Evolutionary conservation across 352 stramenopile species (phyloP).

Genomic region (Phytophthora cryptogea): DNA sequence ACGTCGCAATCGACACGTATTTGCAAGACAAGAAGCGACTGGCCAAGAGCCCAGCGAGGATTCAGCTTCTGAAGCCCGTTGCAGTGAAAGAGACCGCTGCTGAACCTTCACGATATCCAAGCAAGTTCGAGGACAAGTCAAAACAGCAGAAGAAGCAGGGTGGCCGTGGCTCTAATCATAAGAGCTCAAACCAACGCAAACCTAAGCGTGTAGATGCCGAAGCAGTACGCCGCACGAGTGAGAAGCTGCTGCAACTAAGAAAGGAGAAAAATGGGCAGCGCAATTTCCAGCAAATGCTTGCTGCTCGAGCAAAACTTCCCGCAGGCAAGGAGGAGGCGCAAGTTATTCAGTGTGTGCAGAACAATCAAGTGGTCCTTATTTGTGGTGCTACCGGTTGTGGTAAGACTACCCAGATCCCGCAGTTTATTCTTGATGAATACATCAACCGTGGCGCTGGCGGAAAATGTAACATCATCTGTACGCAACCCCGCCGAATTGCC

Average conservation of each 20-base stretch:
- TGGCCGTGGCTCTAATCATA: conserved; percentile 18
- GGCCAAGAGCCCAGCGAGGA: conserved; percentile 28
- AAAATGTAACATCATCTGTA: conserved; percentile 90
- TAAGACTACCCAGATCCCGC: conserved; percentile 96
- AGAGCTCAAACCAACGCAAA: conserved; percentile 7
- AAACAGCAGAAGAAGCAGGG: conserved; percentile 28
- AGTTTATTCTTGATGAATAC: conserved; percentile 97
- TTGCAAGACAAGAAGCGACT: conserved; percentile 41
- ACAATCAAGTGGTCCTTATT: conserved; percentile 93
- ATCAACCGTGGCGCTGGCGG: conserved; percentile 74
- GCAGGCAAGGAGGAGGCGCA: conserved; percentile 59
- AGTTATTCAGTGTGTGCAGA: conserved; percentile 55
- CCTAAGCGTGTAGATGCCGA: conserved; percentile 39
- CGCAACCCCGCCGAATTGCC: conserved; percentile 95
- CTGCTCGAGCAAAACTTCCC: conserved; percentile 56
- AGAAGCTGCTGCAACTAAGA: conserved; percentile 46
- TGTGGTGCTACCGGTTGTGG: conserved; percentile 96
- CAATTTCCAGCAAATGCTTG: conserved; percentile 66
- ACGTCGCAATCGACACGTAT: conserved; percentile 64
- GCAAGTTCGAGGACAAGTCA: conserved; percentile 14
- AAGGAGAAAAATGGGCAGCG: conserved; percentile 46
- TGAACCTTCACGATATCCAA: conserved; percentile 9
- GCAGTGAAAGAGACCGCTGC: conserved; percentile 9
- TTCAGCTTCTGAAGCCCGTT: conserved; percentile 36
- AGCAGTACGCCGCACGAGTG: conserved; percentile 46